Percentiles rank a stretch among this genome's conserved stretches.
Conservation (phyloP, 345 rosid genomes). For the Draba incana region DNA sequence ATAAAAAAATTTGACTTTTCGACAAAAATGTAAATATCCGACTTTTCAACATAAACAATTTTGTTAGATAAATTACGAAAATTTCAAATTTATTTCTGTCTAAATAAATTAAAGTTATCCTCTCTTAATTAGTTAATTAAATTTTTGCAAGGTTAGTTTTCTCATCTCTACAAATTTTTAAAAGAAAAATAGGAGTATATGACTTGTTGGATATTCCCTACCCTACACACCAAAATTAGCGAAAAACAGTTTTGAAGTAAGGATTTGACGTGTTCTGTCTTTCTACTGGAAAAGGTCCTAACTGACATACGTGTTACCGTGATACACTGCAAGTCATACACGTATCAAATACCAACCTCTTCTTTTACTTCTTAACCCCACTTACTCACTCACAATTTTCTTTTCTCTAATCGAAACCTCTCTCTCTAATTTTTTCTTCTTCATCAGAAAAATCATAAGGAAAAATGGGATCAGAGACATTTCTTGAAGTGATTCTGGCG, state of each 20-base stretch:
- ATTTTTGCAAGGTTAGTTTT: no score
- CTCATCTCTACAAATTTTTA: no score
- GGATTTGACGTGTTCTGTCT: slow-evolving; percentile 32
- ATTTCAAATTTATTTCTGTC: no score
- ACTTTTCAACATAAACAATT: no score
- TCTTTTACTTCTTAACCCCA: not conserved
- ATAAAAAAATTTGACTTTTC: no score
- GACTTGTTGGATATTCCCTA: no score
- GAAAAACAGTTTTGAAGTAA: slow-evolving; percentile 24
- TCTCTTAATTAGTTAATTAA: no score
- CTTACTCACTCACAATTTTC: slow-evolving; percentile 8
- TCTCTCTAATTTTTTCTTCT: slow-evolving; percentile 8
- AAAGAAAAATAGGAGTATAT: no score
- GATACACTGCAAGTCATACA: slow-evolving; percentile 2
- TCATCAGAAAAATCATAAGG: not conserved
- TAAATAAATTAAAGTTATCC: no score
- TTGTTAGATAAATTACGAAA: no score
- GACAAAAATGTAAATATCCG: no score
- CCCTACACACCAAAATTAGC: no score
- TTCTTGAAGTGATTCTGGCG: slow-evolving; percentile 79
- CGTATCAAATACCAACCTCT: slow-evolving; percentile 14
- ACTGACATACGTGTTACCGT: slow-evolving; percentile 21
- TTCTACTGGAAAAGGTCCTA: slow-evolving; percentile 7
- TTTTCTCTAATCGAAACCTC: slow-evolving; percentile 8
- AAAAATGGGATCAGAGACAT: slow-evolving; percentile 79